A percentile compares a stretch with the other conserved stretches of the same genome.
These are phyloP conservation scores for Ophiostoma populinum DNA, from an alignment of 2,329 filamentous ascomycete species.

Conservation along the genomic window DNA sequence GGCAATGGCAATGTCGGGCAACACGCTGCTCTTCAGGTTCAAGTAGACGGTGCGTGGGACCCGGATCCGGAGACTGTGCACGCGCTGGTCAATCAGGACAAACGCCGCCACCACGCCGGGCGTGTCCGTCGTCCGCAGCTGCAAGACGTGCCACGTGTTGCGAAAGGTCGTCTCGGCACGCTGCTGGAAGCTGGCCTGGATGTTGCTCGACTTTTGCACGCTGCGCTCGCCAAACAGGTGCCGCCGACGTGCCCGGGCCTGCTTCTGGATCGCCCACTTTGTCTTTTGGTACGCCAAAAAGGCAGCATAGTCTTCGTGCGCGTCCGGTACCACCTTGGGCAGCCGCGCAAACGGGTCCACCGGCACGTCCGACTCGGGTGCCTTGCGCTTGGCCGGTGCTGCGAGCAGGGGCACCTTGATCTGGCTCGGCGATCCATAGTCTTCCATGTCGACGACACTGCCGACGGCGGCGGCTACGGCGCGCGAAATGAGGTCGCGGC, in stretches of 20 bases:
- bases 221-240: constrained; percentile 79
- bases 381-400: constrained; percentile 47
- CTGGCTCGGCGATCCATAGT: constrained; percentile 41
- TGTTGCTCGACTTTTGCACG: constrained; percentile 31
- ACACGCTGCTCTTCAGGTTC: constrained; percentile 72
- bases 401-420: constrained; percentile 31
- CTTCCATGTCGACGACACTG: constrained; percentile 51
- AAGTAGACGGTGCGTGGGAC: constrained; percentile 82
- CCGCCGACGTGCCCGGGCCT: constrained; percentile 66
- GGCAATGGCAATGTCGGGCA: constrained; percentile 75
- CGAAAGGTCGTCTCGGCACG: constrained; percentile 82
- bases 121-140: constrained; percentile 65
- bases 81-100: constrained; percentile 82
- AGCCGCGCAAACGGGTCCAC: constrained; percentile 67
- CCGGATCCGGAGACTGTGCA: constrained; percentile 74
- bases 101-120: constrained; percentile 79
- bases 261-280: constrained; percentile 97
- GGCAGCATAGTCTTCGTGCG: constrained; percentile 69
- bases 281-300: constrained; percentile 93
- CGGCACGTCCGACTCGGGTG: constrained; percentile 41
- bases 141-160: constrained; percentile 87
- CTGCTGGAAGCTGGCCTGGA: constrained; percentile 64
- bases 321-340: constrained; percentile 67
- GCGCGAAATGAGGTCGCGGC: constrained; percentile 20
- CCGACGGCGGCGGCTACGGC: constrained; percentile 12